A percentile compares a stretch with the other conserved stretches of the same genome.
Conservation (phyloP, 2,329 filamentous ascomycete species). For the Epichloe festucae region DNA sequence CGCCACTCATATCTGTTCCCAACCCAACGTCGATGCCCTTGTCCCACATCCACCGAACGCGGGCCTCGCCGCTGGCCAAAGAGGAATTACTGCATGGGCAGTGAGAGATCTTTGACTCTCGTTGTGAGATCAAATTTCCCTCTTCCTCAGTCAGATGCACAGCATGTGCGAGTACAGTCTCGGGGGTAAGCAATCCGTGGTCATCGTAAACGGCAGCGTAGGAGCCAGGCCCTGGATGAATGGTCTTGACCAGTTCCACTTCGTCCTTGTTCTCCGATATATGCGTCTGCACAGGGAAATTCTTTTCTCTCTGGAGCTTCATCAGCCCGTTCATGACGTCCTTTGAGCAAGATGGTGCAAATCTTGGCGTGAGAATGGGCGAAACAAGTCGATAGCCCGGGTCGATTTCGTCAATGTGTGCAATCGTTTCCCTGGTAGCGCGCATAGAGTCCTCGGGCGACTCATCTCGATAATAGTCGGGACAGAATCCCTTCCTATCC, state of each 20-base stretch:
- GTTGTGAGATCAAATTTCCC: conserved; percentile 44
- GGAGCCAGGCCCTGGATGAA: conserved; percentile 51
- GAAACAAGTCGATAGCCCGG: conserved; percentile 50
- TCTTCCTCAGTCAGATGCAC: conserved; percentile 63
- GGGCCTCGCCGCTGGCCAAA: conserved; percentile 65
- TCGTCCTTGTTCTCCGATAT: conserved; percentile 74
- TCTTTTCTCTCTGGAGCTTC: conserved; percentile 45
- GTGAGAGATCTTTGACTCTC: conserved; percentile 60
- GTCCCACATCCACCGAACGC: conserved; percentile 61
- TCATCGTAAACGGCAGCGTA: conserved; percentile 75
- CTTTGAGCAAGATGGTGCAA: conserved; percentile 48
- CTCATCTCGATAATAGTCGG: conserved; percentile 68
- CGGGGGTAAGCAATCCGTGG: conserved; percentile 51
- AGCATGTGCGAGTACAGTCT: conserved; percentile 76
- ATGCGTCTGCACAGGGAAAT: conserved; percentile 73
- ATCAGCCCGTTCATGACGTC: conserved; percentile 53
- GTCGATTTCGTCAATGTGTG: conserved; percentile 56
- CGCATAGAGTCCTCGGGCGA: conserved; percentile 42
- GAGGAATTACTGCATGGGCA: conserved; percentile 81
- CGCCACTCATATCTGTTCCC: conserved; percentile 84
- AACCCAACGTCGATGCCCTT: conserved; percentile 68
- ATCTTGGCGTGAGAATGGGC: conserved; percentile 68
- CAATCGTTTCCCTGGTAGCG: conserved; percentile 46
- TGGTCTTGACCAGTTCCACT: conserved; percentile 51
- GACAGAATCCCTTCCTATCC: conserved; percentile 56